A percentile compares a stretch with the other conserved stretches of the same genome.
phyloP scores from a whole-genome alignment of 1,284 basidiomycete genomes.

The Apiotrichum akiyoshidainum region DNA sequence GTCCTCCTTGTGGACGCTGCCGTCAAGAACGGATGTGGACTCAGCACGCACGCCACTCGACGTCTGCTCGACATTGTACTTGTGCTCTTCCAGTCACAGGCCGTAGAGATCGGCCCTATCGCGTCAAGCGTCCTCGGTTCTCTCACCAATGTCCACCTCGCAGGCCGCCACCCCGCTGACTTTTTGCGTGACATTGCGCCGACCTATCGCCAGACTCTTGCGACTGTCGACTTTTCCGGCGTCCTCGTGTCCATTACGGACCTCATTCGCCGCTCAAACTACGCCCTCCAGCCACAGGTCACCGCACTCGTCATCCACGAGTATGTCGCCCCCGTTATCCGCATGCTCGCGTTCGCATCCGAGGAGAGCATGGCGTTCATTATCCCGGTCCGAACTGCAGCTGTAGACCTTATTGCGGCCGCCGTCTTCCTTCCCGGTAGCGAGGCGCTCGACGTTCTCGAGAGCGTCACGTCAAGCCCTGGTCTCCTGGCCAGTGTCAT shows the following conservation, averaged over 20 bases:
- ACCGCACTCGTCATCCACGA: slow-evolving; percentile 59
- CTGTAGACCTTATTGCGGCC: slow-evolving; percentile 59
- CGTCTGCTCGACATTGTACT: slow-evolving; percentile 62
- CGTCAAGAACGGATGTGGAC: slow-evolving; percentile 58
- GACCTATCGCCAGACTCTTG: slow-evolving; percentile 58
- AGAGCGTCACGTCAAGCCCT: slow-evolving; percentile 58
- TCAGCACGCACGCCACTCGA: slow-evolving; percentile 55
- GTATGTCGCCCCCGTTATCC: slow-evolving; percentile 60
- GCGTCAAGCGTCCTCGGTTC: slow-evolving; percentile 32
- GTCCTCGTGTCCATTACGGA: slow-evolving; percentile 59
- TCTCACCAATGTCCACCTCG: slow-evolving; percentile 32
- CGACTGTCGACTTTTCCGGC: slow-evolving; percentile 61
- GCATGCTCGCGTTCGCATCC: slow-evolving; percentile 57
- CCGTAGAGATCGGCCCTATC: slow-evolving; percentile 6
- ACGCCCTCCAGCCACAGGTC: slow-evolving; percentile 58
- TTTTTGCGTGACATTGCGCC: slow-evolving; percentile 62
- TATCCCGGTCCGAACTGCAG: slow-evolving; percentile 55
- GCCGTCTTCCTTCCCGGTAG: slow-evolving; percentile 56
- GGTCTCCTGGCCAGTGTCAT: slow-evolving; percentile 59
- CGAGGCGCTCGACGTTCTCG: slow-evolving; percentile 61
- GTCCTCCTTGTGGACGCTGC: slow-evolving; percentile 61
- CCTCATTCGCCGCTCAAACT: slow-evolving; percentile 55
- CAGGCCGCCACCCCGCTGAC: slow-evolving; percentile 55
- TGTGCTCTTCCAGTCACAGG: slow-evolving; percentile 55
- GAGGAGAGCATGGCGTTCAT: slow-evolving; percentile 58